Base-by-base conservation (phyloP, 805 yeast species). In the Cephaloascus fragrans region DNA sequence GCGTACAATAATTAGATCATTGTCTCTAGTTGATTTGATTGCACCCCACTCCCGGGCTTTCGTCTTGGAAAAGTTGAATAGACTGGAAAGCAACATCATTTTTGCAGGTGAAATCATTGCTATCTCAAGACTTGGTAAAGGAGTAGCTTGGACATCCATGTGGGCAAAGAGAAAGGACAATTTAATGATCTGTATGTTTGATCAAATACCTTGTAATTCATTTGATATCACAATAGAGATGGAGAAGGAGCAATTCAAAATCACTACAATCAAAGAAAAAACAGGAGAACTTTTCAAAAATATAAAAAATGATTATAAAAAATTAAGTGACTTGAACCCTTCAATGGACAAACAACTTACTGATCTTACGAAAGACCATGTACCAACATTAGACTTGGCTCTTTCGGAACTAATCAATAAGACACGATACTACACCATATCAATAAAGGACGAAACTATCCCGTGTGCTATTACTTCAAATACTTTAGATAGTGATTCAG, bases 51-150 rank as follows among this genome's bases (percentile, higher is more conserved):
- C 85, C 35, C 68, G 88, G 49, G 73, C 73, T 47, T 77, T 83
- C 48, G 89, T 83, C 3, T 56, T 75, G 12, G 77, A 77, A 44
- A 70, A 77, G 51, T 60, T 82, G 40, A 56, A 59, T 35, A 54
- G 56, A 54, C 44, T 36, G 43, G 56, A 44, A 35, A 55, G 50
- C 19, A 73, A 73, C 42, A 70, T 80, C 37, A 74, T 81, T 0
- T 83, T 83, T 52, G 74, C 88, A 2, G 97, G 96, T 42, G 93
- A 85, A 49, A 77, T 88, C 36, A 77, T 87, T 10, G 95, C 94
- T 8, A 82, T 88, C 36, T 66, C 74, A 32, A 71, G 86, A 47
- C 77, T 80, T 12, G 83, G 83, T 15, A 71, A 71, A 36, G 71
- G 71, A 20, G 63, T 73, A 42, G 83, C 89, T 1, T 80, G 95